phyloP scores from a whole-genome alignment of 129 eudicot species.

The Artemisia argyi region DNA sequence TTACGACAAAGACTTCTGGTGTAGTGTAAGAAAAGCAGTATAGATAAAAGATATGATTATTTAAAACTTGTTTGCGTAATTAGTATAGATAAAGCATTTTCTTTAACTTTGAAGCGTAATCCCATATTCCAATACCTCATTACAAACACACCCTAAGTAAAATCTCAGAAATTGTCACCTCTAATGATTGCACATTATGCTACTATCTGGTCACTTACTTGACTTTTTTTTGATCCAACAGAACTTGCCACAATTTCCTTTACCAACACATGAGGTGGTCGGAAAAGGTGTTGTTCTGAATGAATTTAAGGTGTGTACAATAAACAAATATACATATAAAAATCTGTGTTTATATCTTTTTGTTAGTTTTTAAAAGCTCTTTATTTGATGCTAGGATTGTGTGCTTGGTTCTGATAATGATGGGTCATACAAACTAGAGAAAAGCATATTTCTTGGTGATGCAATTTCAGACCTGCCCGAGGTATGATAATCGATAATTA shows the following conservation, averaged over 20 bases:
- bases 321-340: not conserved
- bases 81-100: no score
- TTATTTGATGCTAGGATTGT: conserved; percentile 38
- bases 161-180: not conserved
- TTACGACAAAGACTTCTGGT: no score
- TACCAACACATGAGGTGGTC: conserved; percentile 67
- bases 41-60: no score
- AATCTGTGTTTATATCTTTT: not conserved
- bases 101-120: no score
- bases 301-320: conserved; percentile 52
- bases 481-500: conserved; percentile 29
- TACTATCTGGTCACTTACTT: not conserved
- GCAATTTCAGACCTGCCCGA: conserved; percentile 68
- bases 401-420: conserved; percentile 49
- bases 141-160: no score
- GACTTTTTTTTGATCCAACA: conserved; percentile 25
- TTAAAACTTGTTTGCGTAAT: no score
- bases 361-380: not conserved
- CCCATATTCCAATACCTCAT: no score
- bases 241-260: conserved; percentile 69
- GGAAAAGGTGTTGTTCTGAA: conserved; percentile 47
- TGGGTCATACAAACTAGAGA: conserved; percentile 29
- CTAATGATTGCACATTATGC: not conserved
- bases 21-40: no score
- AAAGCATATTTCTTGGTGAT: conserved; percentile 55